phyloP scores from a whole-genome alignment of 148 eudicot genomes.

The Rhododendron mucronatum region DNA sequence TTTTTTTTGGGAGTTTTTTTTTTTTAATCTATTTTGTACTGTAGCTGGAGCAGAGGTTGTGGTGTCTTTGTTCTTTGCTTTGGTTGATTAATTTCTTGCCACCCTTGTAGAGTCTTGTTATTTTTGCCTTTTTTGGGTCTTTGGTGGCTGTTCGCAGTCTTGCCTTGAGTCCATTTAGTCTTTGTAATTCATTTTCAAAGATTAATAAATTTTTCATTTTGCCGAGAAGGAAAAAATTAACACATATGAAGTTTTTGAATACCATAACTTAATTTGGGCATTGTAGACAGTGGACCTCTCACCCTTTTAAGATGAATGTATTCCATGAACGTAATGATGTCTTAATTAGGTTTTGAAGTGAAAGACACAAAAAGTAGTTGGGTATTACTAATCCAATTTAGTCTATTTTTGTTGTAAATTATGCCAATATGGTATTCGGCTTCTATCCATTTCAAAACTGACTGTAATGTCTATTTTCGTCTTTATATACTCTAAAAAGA shows the following conservation, averaged over 20 bases:
- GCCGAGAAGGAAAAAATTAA: too few species aligned
- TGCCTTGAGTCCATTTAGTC: too few species aligned
- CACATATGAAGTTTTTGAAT: not conserved
- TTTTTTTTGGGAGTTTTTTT: too few species aligned
- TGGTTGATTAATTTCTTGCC: too few species aligned
- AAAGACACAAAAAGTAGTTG: not conserved
- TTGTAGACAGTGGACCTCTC: not conserved
- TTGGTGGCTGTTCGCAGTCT: too few species aligned
- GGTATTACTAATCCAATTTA: not conserved
- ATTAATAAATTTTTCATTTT: too few species aligned
- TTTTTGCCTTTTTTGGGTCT: too few species aligned
- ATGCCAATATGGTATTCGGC: not conserved
- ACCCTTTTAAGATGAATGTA: not conserved
- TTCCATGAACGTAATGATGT: not conserved
- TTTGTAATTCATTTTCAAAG: too few species aligned
- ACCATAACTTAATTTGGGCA: not conserved
- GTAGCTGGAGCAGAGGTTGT: too few species aligned
- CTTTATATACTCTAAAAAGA: not conserved
- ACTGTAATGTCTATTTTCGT: not conserved
- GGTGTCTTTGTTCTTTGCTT: too few species aligned
- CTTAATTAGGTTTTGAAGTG: not conserved
- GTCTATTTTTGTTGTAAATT: not conserved
- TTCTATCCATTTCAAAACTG: not conserved
- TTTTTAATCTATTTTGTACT: too few species aligned
- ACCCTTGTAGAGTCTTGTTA: too few species aligned